These are phyloP conservation scores for Aaosphaeria pasadenensis DNA, from an alignment of 2,329 filamentous ascomycete species.

Conservation along the genomic window DNA sequence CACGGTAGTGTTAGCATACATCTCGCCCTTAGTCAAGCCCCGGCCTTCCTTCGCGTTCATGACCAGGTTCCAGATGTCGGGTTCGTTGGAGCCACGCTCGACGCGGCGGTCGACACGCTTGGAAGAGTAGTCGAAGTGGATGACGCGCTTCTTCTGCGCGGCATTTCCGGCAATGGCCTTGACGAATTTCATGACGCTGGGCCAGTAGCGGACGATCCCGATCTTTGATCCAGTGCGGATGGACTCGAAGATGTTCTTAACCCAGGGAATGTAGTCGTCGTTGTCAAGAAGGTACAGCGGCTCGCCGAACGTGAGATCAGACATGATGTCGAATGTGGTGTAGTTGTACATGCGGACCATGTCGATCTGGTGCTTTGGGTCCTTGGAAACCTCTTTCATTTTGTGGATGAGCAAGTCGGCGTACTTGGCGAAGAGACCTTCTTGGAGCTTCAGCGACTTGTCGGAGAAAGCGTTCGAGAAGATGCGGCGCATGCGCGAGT, in stretches of 20 bases:
- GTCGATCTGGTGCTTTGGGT: constrained; percentile 25
- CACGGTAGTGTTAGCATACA: constrained; percentile 29
- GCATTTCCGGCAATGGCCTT: constrained; percentile 13
- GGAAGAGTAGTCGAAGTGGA: constrained; percentile 20
- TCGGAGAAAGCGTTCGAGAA: constrained; percentile 36
- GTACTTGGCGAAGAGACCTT: constrained; percentile 33
- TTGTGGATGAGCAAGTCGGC: constrained; percentile 34
- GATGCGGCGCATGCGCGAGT: constrained; percentile 11
- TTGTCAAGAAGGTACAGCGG: constrained; percentile 30
- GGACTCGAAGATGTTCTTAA: constrained; percentile 8
- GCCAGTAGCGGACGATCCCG: constrained; percentile 2
- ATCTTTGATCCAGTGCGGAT: constrained; percentile 1
- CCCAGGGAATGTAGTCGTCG: constrained; percentile 17
- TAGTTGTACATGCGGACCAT: constrained; percentile 18
- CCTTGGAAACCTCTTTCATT: constrained; percentile 24
- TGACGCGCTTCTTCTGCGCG: constrained; percentile 14
- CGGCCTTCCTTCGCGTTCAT: constrained; percentile 18
- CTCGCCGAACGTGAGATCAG: constrained; percentile 6
- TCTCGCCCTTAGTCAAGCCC: constrained; percentile 16
- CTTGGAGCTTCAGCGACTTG: constrained; percentile 31
- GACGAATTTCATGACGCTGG: constrained; percentile 1
- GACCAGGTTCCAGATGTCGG: constrained; percentile 36
- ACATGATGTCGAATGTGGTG: constrained; percentile 12
- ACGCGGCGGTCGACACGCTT: constrained; percentile 3
- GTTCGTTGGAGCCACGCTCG: constrained; percentile 1